Base-by-base conservation (phyloP, 108 stramenopile species). In the Skeletonema potamos region DNA sequence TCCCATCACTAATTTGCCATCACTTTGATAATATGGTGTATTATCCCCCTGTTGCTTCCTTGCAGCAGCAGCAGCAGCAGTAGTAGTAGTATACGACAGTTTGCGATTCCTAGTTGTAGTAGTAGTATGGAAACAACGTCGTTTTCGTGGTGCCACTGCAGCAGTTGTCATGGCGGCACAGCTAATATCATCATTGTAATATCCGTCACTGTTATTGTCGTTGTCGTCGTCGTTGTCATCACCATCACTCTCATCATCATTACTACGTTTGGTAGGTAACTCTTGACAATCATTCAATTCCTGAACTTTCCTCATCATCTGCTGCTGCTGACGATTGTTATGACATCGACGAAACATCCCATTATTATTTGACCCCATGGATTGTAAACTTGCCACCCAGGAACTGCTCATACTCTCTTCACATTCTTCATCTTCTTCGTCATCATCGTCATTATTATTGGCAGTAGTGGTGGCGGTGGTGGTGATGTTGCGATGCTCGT, bases 111-210 rank as follows among this genome's bases (percentile, higher is more conserved):
- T n/a, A n/a, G n/a, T n/a, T n/a, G n/a, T n/a, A n/a, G n/a, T n/a
- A n/a, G n/a, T n/a, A n/a, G n/a, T 34, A 44, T 34, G 26, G 59
- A 24, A 27, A 33, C 27, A 4, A 4, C 44, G 62, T 27, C 29
- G 41, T 15, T 56, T 10, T 36, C 73, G 48, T 46, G 73, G 73
- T 6, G 73, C 73, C 9, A 74, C 58, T 1, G 73, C 73, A 4
- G 73, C 73, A 4, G 73, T 74, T 0, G 73, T 74, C 64, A 74
- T 74, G 64, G 64, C 73, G 6, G 73, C 37, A 59, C 64, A 74
- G 28, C 64, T 74, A 8, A 64, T 46, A 0, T 64, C 73, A 74
- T 74, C 64, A 56, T 67, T 34, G 22, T 26, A 54, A 18, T 34
- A 67, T 29, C 54, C 46, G 11, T 22, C n/a, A 24, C 24, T 36